Evolutionary conservation across 2,329 filamentous ascomycete species (phyloP), one percentile per base, ranked within the genome.

Genomic region (Curvularia eragrostidis): DNA sequence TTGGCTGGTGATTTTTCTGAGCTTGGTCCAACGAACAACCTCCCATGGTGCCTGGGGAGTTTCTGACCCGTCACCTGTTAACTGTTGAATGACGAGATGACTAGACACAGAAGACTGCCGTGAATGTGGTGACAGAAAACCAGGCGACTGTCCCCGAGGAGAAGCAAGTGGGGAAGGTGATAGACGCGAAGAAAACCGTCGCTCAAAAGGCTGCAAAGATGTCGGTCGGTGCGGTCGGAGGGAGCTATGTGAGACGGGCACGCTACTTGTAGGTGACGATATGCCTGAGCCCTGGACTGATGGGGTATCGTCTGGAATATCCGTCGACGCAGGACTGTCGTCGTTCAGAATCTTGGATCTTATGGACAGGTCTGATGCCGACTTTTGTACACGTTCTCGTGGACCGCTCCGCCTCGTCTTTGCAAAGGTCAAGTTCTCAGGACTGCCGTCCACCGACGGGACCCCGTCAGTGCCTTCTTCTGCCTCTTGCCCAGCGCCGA

Each of bases 21-120:
- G 80, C 73, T 91, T 95, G 1, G 92, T 98, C 96, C 96, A 99
- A 72, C 93, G 86, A 58, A 99, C 90, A 52, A 98, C 93, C 71
- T 99, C 95, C 96, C 95, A 99, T 1, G 95, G 95, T 5, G 91
- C 87, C 53, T 91, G 88, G 3, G 87, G 84, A 1, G 88, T 87
- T 21, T 84, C 82, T 23, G 65, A 53, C 5, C 75, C 76, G 36
- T 79, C 76, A 48, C 79, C 76, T 47, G 90, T 90, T 50, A 83
- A 80, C 49, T 82, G 81, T 54, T 87, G 81, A 34, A 80, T 79
- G 3, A 88, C 71, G 10, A 91, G 77, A 65, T 91, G 87, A 67
- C 91, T 96, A 43, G 85, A 89, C 19, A 93, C 71, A 1, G 94
- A 97, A 1, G 87, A 89, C 67, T 92, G 90, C 53, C 93, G 88